These are phyloP conservation scores for Nepenthes mirabilis DNA, from an alignment of 148 eudicot genomes.

Conservation along the genomic window DNA sequence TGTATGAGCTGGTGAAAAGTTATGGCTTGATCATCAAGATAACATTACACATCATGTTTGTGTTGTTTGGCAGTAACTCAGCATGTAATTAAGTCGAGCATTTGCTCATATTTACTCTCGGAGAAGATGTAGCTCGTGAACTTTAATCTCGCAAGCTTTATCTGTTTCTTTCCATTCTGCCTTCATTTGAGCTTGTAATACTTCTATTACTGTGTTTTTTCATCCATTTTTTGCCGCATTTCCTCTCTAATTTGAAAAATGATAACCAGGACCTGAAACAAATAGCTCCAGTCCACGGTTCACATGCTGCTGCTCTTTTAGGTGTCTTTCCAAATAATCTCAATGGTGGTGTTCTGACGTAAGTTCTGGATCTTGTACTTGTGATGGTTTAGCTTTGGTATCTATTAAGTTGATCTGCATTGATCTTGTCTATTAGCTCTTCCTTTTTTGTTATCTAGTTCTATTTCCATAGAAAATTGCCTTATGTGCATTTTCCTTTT, in stretches of 20 bases:
- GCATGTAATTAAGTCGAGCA: too few relatives aligned
- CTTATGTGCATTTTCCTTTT: constrained; percentile 8
- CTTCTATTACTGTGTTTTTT: not conserved
- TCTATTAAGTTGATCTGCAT: not conserved
- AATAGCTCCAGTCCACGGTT: constrained; percentile 46
- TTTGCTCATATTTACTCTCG: too few relatives aligned
- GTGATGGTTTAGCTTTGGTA: not conserved
- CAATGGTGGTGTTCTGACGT: constrained; percentile 75
- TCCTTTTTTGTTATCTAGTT: too few relatives aligned
- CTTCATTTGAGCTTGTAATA: too few relatives aligned
- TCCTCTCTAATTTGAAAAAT: constrained; percentile 22
- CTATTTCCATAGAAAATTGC: not conserved
- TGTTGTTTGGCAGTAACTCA: too few relatives aligned
- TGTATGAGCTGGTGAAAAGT: too few relatives aligned
- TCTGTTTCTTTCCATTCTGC: not conserved
- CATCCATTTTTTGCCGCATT: constrained; percentile 1
- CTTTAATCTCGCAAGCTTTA: too few relatives aligned
- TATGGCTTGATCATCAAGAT: too few relatives aligned
- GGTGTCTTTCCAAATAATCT: constrained; percentile 67
- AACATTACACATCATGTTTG: too few relatives aligned
- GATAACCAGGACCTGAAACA: constrained; percentile 53
- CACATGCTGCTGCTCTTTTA: constrained; percentile 64
- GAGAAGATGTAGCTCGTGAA: too few relatives aligned
- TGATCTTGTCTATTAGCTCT: not conserved
- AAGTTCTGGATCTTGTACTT: constrained; percentile 21